Evolutionary conservation across 2,329 filamentous ascomycete species (phyloP).

Genomic region (Ophiostoma piceae): DNA sequence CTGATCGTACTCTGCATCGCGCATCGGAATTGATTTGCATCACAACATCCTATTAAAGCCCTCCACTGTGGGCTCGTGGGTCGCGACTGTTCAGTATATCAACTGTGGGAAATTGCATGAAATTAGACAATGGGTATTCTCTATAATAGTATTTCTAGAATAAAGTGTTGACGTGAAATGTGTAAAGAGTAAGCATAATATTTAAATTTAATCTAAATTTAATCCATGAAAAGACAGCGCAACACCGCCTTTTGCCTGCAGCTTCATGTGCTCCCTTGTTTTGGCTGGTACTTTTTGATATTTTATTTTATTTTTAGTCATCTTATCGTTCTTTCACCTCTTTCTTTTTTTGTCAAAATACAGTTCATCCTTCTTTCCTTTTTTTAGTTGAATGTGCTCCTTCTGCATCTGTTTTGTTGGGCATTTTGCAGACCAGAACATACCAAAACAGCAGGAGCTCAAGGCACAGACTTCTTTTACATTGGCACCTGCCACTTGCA

Average conservation of each 20-base stretch:
- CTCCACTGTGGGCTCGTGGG: conserved; percentile 7
- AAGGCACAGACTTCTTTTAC: not conserved
- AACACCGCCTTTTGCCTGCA: conserved; percentile 22
- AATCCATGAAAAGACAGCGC: conserved; percentile 13
- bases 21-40: not conserved
- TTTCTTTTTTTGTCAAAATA: too few species aligned
- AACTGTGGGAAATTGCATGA: not conserved
- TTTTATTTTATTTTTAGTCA: not conserved
- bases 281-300: not conserved
- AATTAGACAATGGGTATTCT: not conserved
- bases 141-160: too few species aligned
- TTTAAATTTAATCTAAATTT: not conserved
- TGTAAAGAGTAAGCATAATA: not conserved
- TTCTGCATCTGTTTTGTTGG: not conserved
- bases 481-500: not conserved
- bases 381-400: not conserved
- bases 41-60: not conserved
- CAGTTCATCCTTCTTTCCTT: not conserved
- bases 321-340: not conserved
- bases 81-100: not conserved
- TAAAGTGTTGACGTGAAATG: not conserved
- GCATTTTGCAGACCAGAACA: not conserved
- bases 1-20: not conserved
- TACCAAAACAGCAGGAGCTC: not conserved
- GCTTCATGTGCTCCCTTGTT: not conserved